A percentile compares a stretch with the other conserved stretches of the same genome.
These are phyloP conservation scores for Hericium alpestre DNA, from an alignment of 768 basidiomycete species.

Conservation along the genomic window DNA sequence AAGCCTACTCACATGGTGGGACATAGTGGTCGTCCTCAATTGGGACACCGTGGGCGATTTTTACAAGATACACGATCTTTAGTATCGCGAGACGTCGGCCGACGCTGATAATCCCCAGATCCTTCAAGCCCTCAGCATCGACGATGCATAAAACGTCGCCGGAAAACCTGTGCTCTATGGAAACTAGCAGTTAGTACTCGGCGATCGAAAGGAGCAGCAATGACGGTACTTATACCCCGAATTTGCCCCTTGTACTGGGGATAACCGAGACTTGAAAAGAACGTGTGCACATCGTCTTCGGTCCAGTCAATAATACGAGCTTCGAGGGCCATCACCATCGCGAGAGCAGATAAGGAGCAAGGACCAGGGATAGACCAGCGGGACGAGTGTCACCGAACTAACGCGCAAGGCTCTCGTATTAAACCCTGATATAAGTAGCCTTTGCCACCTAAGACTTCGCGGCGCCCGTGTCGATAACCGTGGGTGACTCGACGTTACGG, in stretches of 20 bases:
- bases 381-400: too few species aligned
- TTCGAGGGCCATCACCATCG: constrained; percentile 22
- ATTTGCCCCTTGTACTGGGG: constrained; percentile 79
- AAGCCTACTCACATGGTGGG: constrained; percentile 62
- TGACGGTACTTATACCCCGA: constrained; percentile 41
- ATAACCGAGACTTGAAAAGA: constrained; percentile 68
- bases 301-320: constrained; percentile 49
- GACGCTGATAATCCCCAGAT: constrained; percentile 76
- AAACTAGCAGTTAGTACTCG: background rate
- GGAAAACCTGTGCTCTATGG: constrained; percentile 78
- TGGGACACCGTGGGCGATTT: constrained; percentile 72
- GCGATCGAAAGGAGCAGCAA: constrained; percentile 8
- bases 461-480: too few species aligned
- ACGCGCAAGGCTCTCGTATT: too few species aligned
- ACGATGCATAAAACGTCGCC: constrained; percentile 83
- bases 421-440: too few species aligned
- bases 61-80: constrained; percentile 84
- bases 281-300: constrained; percentile 69
- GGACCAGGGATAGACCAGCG: too few species aligned
- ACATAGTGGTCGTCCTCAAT: constrained; percentile 79
- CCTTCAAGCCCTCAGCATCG: constrained; percentile 75
- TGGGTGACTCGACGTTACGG: too few species aligned
- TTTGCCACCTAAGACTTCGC: too few species aligned
- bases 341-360: background rate
- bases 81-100: constrained; percentile 89